Base-by-base conservation (phyloP, 257 asterid genomes). In the Gentiana macrophylla region DNA sequence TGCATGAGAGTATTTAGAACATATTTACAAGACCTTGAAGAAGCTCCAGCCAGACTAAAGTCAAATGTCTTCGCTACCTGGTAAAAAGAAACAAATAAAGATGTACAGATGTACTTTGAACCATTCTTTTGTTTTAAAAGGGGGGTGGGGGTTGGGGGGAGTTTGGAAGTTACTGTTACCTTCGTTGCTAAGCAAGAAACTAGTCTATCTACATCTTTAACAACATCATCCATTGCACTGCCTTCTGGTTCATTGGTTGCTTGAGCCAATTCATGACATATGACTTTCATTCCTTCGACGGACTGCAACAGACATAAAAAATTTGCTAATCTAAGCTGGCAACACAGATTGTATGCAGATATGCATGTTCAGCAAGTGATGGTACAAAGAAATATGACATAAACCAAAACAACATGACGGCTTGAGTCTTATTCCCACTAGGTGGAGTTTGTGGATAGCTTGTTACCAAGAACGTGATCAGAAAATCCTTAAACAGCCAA, bases 221-320 rank as follows among this genome's bases (percentile, higher is more conserved):
- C 79, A 57, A 89, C 70, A 49, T 80, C 86, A 57, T 84, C 90
- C 95, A 84, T 81, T 24, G 72, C 67, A 70, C 73, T 79, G 69
- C 95, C 89, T 68, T 89, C 97, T 46, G 95, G 95, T 75, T 89
- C 97, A 54, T 78, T 79, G 37, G 84, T 83, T 47, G 96, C 97
- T 70, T 75, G 89, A 57, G 86, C 84, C 73, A 92, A 69, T 69
- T 88, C 95, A 64, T 92, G 97, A 80, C 97, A 92, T 55, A 92
- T 89, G 56, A 89, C 94, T 77, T 92, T 92, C 99, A 92, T 92
- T 63, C 99, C 99, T 74, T 92, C 99, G 62, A 92, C 97, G 62
- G 99, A 82, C 99, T 92, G 90, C 78, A 72, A 60, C 5, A 71
- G 56, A 59, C n/a, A 64, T 70, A 49, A 52, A 35, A 32, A 45